phyloP scores from a whole-genome alignment of 305 asterid genomes.

The Salvia sclarea region DNA sequence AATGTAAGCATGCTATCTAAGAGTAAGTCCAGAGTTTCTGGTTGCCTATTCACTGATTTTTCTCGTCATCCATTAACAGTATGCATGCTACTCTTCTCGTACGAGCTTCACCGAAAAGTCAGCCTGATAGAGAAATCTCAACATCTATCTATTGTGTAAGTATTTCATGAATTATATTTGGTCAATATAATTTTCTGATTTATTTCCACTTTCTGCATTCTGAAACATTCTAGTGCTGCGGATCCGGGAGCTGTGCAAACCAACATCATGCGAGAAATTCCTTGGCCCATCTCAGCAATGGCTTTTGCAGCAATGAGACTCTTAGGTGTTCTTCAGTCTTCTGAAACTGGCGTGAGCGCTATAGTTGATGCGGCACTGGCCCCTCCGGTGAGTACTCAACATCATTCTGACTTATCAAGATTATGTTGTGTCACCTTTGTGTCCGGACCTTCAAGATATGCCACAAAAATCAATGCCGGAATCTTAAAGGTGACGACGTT shows the following conservation, averaged over 20 bases:
- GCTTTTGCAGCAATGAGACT: constrained; percentile 49
- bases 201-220: constrained; percentile 10
- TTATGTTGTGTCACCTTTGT: background rate
- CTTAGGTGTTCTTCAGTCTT: constrained; percentile 69
- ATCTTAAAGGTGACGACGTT: too few species aligned
- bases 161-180: constrained; percentile 1
- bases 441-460: too few species aligned
- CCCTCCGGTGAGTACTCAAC: constrained; percentile 61
- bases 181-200: constrained; percentile 20
- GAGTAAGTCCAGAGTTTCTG: background rate
- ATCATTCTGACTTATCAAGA: background rate
- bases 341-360: constrained; percentile 60
- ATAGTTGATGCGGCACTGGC: constrained; percentile 83
- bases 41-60: constrained; percentile 35
- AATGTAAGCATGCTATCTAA: constrained; percentile 54
- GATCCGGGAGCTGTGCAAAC: constrained; percentile 90
- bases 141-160: constrained; percentile 71
- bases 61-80: constrained; percentile 46
- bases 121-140: constrained; percentile 49
- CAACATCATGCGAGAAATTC: constrained; percentile 83
- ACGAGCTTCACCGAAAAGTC: constrained; percentile 80
- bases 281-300: constrained; percentile 45
- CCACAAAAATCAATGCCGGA: too few species aligned
- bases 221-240: constrained; percentile 53
- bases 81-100: constrained; percentile 70